A percentile compares a stretch with the other conserved stretches of the same genome.
These are phyloP conservation scores for Onygena corvina DNA, from an alignment of 2,329 filamentous ascomycete species.

Conservation along the genomic window DNA sequence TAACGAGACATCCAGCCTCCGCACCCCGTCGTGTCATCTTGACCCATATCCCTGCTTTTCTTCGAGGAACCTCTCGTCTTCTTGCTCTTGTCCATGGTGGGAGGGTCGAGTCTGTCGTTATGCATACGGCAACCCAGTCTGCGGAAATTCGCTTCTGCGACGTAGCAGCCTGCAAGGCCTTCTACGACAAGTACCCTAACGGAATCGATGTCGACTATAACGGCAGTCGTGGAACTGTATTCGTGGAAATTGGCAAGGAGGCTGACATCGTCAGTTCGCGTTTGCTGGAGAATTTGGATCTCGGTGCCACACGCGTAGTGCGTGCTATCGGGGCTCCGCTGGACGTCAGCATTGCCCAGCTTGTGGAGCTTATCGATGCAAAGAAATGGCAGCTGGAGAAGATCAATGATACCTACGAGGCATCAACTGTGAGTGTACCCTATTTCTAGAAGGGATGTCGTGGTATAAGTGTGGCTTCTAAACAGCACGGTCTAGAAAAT, in stretches of 20 bases:
- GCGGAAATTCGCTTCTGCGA: conserved; percentile 29
- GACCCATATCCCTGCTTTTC: conserved; percentile 25
- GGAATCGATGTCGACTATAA: conserved; percentile 28
- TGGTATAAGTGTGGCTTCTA: neutral
- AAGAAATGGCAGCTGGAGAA: conserved; percentile 36
- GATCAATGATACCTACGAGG: conserved; percentile 32
- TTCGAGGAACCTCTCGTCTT: conserved; percentile 23
- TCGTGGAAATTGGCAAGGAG: conserved; percentile 30
- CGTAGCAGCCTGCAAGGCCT: conserved; percentile 25
- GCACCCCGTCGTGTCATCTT: conserved; percentile 23
- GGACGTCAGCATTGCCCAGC: conserved; percentile 26
- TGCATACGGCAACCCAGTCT: conserved; percentile 12
- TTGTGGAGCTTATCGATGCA: conserved; percentile 27
- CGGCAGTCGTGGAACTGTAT: conserved; percentile 21
- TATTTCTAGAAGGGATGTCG: neutral
- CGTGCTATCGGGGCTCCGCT: conserved; percentile 33
- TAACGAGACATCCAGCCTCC: conserved; percentile 7
- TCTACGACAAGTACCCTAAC: conserved; percentile 27
- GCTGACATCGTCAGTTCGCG: conserved; percentile 33
- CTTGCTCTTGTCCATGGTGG: conserved; percentile 31
- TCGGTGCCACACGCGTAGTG: conserved; percentile 36
- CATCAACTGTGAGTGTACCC: conserved; percentile 29
- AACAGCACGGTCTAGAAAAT: conserved; percentile 5
- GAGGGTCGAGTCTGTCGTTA: conserved; percentile 25
- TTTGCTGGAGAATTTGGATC: conserved; percentile 30